Base-by-base conservation (phyloP, 768 basidiomycete genomes). In the Leccinum arenicola region DNA sequence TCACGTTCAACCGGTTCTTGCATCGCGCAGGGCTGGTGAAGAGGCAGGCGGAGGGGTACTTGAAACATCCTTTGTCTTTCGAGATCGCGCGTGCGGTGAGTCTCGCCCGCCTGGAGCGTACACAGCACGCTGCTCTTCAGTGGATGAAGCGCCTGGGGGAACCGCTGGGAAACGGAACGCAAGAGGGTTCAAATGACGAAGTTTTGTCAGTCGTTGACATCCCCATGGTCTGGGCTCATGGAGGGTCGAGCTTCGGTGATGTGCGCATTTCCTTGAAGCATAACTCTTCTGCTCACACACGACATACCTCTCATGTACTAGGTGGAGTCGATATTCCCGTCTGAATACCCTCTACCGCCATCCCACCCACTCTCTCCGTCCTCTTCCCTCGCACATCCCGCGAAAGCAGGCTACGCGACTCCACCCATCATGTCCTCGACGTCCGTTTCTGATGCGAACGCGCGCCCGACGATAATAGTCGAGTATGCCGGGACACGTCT, bases 1-100 rank as follows among this genome's bases (percentile, higher is more conserved):
- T 86, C 25, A 77, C 81, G 2, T 73, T 64, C n/a, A 63, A 70
- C 25, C 78, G 82, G 17, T 84, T 86, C 67, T 61, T 81, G 51
- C 64, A 78, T 25, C 76, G 84, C 7, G 76, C 74, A n/a, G 63
- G 62, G 36, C 57, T 68, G 45, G 70, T 80, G 25, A 74, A 77
- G 64, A 64, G 68, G 23, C 78, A 81, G 58, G 66, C 77, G 1
- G 62, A 61, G 6, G 59, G 60, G 1, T 67, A 68, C n/a, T 62
- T 79, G 0, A 69, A 65, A 1, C 78, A 83, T 57, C 84, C 83
- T 1, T 66, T 84, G 25, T 76, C 81, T 50, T 65, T 78, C 43
- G 82, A 84, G 54, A 69, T 84, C 5, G 65, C 66, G 0, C 17
- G 63, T 3, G 66, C 52, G 0, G 0, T 14, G 1, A 61, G 63